Base-by-base conservation (phyloP, 1,139 yeast genomes). In the Candida dubliniensis region DNA sequence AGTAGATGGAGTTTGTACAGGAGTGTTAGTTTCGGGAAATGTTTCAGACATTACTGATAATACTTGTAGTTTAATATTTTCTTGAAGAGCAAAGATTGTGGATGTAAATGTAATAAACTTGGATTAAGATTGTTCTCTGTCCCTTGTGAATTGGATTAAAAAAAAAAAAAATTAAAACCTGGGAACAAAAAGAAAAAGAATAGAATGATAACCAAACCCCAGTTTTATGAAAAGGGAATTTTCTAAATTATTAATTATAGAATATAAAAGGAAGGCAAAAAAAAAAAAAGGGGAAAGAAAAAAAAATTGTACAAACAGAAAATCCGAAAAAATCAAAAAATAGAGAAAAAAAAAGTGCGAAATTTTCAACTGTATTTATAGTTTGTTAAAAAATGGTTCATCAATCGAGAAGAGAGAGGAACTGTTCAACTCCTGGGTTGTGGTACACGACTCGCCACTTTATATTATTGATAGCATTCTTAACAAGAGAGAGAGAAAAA, bases 1-100 rank as follows among this genome's bases (percentile, higher is more conserved):
- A 7, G 71, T 63, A 31, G 71, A 65, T 10, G 75, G 74, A 4
- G 75, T 69, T 52, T 69, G 75, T 14, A 69, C 74, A 36, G 73
- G 75, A 25, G 74, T 67, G 52, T 63, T 67, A 10, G 72, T 61
- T 15, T 52, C 55, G 32, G 47, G 47, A 26, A 52, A 49, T 38
- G 49, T 47, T 37, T 54, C 58, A 27, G 59, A 55, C 60, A 58
- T 57, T 15, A 40, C 32, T 36, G 15, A 33, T 6, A 14, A 13
- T n/a, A n/a, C n/a, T n/a, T n/a, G n/a, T n/a, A n/a, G n/a, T n/a
- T n/a, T n/a, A n/a, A n/a, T n/a, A n/a, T n/a, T n/a, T n/a, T n/a
- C n/a, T 18, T 18, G 18, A 32, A 32, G 13, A 14, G 24, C 13
- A 32, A 32, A 13, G 11, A 32, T 32, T 11, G 32, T 30, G 14